Conservation (phyloP, 306 rosid species). For the Neltuma alba region DNA sequence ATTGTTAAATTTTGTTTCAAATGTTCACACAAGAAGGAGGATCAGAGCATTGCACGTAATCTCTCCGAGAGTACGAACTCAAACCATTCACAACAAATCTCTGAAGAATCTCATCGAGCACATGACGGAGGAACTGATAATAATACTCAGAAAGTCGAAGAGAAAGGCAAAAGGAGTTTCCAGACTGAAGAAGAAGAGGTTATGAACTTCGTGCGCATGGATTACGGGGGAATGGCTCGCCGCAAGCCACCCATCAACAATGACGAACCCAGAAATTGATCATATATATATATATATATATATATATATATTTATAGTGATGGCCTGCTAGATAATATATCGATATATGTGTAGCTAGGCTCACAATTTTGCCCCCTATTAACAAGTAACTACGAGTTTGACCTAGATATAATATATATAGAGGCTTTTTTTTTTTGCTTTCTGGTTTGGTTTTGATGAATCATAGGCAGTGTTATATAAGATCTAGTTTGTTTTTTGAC, state of each 20-base stretch:
- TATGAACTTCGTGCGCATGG: constrained; percentile 56
- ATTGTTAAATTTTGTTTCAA: not conserved
- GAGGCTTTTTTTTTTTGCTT: not conserved
- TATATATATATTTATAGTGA: not conserved
- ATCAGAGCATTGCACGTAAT: not conserved
- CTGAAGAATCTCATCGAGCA: not conserved
- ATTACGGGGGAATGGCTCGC: constrained; percentile 57
- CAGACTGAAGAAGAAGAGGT: constrained; percentile 60
- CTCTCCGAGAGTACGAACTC: not conserved
- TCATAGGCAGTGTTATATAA: not conserved
- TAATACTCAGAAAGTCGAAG: constrained; percentile 39
- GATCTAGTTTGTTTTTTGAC: not conserved
- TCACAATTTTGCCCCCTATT: constrained; percentile 40
- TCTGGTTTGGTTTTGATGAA: not conserved
- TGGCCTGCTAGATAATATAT: not conserved
- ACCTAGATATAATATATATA: not conserved
- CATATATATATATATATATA: constrained; percentile 1
- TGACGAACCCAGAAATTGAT: constrained; percentile 57
- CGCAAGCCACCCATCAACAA: constrained; percentile 81
- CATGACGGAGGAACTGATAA: not conserved
- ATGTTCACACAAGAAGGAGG: constrained; percentile 31
- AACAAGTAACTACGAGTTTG: not conserved
- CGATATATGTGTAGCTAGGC: constrained; percentile 15
- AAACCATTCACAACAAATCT: too few relatives aligned
- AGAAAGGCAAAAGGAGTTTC: constrained; percentile 32